Evolutionary conservation across 202 grass and related monocot species (phyloP), one percentile per base, ranked within the genome.

Genomic region (Schoenoplectus tabernaemontani): DNA sequence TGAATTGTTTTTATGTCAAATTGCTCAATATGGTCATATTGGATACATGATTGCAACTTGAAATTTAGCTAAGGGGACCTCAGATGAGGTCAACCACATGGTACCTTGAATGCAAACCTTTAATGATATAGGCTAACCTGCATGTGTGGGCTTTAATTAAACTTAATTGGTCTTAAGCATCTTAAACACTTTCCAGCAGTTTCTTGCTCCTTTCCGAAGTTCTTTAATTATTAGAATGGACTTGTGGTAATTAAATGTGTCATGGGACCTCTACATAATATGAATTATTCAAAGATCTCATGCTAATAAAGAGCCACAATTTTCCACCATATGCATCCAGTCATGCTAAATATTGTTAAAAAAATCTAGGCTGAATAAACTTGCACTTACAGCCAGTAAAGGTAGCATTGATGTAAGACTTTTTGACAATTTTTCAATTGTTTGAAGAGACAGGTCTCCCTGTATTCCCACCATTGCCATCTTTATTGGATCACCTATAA

Each of bases 361-460:
- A 43, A 38, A 11, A 41, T 11, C 2, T 50, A 72, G 22, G 20
- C 23, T 32, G 24, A 28, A 72, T 50, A 48, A 26, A 41, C 37
- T 56, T 37, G 43, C 33, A 82, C 89, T 74, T 88, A 97, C 94
- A 57, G 89, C 90, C 75, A 97, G 94, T 50, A 93, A 83, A 87
- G 89, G 89, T 38, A 97, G 78, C 87, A 97, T 87, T 76, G 89
- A 93, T 82, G 91, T 88, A 66, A 97, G 91, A 77, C 66, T 89
- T 11, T 90, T 82, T 82, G 87, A 87, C 62, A 97, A 87, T 51
- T 97, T 87, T 67, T 92, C 87, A 11, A 97, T 82, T 71, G 73
- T 85, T 84, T 90, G 79, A 50, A 57, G 87, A 64, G 87, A 85
- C 82, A 87, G 86, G 57, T 89, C 87, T 59, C 86, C 86, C 75